Conservation (phyloP, 768 basidiomycete genomes). For the Termitomyces sp. region DNA sequence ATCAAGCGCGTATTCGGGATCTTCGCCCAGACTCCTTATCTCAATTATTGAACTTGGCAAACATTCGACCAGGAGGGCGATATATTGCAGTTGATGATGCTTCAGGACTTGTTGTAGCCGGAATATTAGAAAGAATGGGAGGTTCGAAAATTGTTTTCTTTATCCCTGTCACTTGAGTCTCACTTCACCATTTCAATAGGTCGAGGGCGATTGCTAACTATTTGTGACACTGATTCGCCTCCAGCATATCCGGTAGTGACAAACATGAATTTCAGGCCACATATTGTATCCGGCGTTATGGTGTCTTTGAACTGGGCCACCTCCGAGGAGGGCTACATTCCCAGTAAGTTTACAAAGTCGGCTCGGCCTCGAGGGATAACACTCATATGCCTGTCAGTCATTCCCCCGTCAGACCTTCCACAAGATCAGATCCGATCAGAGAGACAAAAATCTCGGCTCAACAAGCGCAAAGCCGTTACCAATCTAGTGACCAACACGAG, state of each 20-base stretch:
- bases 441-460: slow-evolving; percentile 63
- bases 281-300: slow-evolving; percentile 48
- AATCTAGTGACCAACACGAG: slow-evolving; percentile 60
- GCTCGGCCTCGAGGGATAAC: not conserved
- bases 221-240: slow-evolving; percentile 89
- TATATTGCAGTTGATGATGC: slow-evolving; percentile 91
- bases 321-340: slow-evolving; percentile 70
- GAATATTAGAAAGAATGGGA: slow-evolving; percentile 83
- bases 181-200: slow-evolving; percentile 38
- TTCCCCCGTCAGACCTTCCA: slow-evolving; percentile 57
- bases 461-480: slow-evolving; percentile 73
- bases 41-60: slow-evolving; percentile 82
- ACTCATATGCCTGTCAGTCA: slow-evolving; percentile 34
- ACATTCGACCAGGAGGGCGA: slow-evolving; percentile 81
- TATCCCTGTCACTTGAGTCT: not conserved
- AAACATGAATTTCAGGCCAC: slow-evolving; percentile 81
- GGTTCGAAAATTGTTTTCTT: slow-evolving; percentile 37
- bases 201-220: slow-evolving; percentile 74
- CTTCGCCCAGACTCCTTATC: slow-evolving; percentile 86
- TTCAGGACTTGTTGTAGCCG: slow-evolving; percentile 83
- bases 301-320: slow-evolving; percentile 89
- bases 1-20: slow-evolving; percentile 76
- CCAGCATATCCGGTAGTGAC: slow-evolving; percentile 83
- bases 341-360: slow-evolving; percentile 38
- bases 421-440: slow-evolving; percentile 64